These are phyloP conservation scores for Neurospora sp. DNA, from an alignment of 495 filamentous ascomycete species.

Conservation along the genomic window DNA sequence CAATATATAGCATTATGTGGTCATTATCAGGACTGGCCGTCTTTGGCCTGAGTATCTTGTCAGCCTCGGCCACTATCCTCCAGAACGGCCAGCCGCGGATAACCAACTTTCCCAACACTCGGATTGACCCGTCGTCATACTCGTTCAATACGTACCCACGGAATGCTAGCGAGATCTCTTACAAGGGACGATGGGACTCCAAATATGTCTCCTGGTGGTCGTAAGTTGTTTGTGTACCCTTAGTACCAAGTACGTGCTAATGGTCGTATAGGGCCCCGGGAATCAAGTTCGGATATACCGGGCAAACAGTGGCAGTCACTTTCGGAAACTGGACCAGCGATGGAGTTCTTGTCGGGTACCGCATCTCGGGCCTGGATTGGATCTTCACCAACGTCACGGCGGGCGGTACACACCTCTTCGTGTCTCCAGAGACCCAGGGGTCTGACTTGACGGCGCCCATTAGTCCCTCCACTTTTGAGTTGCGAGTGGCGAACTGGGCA, in stretches of 20 bases:
- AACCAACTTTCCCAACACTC: slow-evolving; percentile 39
- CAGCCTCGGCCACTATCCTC: slow-evolving; percentile 39
- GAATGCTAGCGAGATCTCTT: slow-evolving; percentile 50
- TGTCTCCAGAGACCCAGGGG: slow-evolving; percentile 33
- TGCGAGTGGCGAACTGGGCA: slow-evolving; percentile 57
- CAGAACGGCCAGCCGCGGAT: slow-evolving; percentile 51
- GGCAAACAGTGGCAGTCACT: slow-evolving; percentile 50
- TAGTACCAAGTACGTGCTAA: background rate
- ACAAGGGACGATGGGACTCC: slow-evolving; percentile 62
- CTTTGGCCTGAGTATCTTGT: slow-evolving; percentile 15
- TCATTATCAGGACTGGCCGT: slow-evolving; percentile 15
- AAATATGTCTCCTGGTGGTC: slow-evolving; percentile 57
- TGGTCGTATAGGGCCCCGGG: slow-evolving; percentile 40
- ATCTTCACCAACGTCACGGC: slow-evolving; percentile 57
- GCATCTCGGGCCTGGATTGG: slow-evolving; percentile 55
- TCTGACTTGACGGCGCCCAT: slow-evolving; percentile 29
- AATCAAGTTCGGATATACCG: slow-evolving; percentile 55
- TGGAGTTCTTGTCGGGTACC: slow-evolving; percentile 51
- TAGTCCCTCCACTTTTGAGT: slow-evolving; percentile 40
- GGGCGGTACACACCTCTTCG: slow-evolving; percentile 49
- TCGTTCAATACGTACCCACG: slow-evolving; percentile 42
- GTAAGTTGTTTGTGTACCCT: slow-evolving; percentile 15
- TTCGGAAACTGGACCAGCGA: slow-evolving; percentile 50
- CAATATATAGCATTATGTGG: slow-evolving; percentile 6
- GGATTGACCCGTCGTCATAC: slow-evolving; percentile 27